phyloP scores from a whole-genome alignment of 345 rosid species.

The Rhizophora mangle region DNA sequence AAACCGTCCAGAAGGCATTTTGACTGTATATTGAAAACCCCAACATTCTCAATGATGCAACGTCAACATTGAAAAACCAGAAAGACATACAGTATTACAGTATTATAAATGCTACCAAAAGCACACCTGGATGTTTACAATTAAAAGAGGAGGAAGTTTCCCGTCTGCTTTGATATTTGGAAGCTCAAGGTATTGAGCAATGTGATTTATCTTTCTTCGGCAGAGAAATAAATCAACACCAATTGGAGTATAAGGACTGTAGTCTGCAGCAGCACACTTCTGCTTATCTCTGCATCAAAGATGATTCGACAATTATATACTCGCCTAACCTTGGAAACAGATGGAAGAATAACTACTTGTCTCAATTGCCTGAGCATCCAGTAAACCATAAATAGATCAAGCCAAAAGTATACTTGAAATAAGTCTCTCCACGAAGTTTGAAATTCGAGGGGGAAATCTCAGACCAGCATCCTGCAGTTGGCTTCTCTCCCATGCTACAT shows the following conservation, averaged over 20 bases:
- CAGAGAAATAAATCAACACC: conserved; percentile 81
- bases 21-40: no score
- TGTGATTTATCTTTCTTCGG: conserved; percentile 79
- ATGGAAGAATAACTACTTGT: conserved; percentile 2
- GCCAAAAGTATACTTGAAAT: conserved; percentile 53
- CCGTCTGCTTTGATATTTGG: conserved; percentile 63
- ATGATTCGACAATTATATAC: conserved; percentile 10
- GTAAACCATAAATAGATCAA: neutral
- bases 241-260: conserved; percentile 60
- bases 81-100: neutral
- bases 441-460: conserved; percentile 69
- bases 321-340: neutral
- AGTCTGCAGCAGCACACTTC: conserved; percentile 66
- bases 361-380: conserved; percentile 6
- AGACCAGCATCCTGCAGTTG: conserved; percentile 52
- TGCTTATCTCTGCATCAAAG: conserved; percentile 65
- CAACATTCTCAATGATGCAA: neutral
- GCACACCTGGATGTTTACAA: conserved; percentile 91
- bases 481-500: conserved; percentile 42
- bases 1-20: neutral
- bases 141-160: conserved; percentile 67
- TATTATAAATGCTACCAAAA: neutral
- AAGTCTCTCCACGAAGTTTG: conserved; percentile 59
- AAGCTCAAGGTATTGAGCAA: conserved; percentile 86
- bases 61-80: neutral